Percentiles rank a stretch among this genome's conserved stretches.
Conservation (phyloP, 768 basidiomycete genomes). For the Termitomyces titanicus region DNA sequence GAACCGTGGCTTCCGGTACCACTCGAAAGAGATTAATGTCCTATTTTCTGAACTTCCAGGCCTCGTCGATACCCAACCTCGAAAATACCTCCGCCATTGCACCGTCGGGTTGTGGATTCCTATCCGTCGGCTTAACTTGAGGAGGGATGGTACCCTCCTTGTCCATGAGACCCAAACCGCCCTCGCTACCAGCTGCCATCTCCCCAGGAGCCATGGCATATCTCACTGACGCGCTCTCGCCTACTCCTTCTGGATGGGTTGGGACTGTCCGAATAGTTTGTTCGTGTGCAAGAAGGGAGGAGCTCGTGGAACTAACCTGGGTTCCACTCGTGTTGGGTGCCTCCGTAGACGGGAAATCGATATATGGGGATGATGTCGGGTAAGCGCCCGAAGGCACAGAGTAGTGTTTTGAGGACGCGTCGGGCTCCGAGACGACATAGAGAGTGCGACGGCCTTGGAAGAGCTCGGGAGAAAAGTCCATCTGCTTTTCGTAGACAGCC, state of each 20-base stretch:
- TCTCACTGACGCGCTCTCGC: slow-evolving; percentile 45
- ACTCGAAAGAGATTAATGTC: slow-evolving; percentile 5
- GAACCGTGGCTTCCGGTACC: neutral
- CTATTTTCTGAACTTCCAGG: slow-evolving; percentile 49
- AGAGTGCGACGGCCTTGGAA: slow-evolving; percentile 46
- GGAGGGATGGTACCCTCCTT: slow-evolving; percentile 32
- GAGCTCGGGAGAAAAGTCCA: slow-evolving; percentile 49
- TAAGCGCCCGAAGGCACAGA: slow-evolving; percentile 73
- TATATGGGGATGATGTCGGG: slow-evolving; percentile 44
- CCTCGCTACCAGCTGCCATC: slow-evolving; percentile 41
- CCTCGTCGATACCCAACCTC: slow-evolving; percentile 41
- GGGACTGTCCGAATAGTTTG: slow-evolving; percentile 39
- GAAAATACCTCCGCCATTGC: slow-evolving; percentile 41
- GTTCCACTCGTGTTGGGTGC: slow-evolving; percentile 31
- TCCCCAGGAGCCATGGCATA: slow-evolving; percentile 39
- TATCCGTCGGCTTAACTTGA: slow-evolving; percentile 34
- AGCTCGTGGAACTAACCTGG: slow-evolving; percentile 40
- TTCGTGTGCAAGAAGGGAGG: slow-evolving; percentile 35
- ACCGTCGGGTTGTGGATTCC: slow-evolving; percentile 46
- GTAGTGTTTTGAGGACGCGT: slow-evolving; percentile 57
- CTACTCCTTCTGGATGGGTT: slow-evolving; percentile 40
- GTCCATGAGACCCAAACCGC: slow-evolving; percentile 42
- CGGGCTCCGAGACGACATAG: slow-evolving; percentile 73
- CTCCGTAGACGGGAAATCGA: slow-evolving; percentile 37
- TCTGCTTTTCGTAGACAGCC: slow-evolving; percentile 60